phyloP scores from a whole-genome alignment of 306 rosid species.

The Vigna mungo region DNA sequence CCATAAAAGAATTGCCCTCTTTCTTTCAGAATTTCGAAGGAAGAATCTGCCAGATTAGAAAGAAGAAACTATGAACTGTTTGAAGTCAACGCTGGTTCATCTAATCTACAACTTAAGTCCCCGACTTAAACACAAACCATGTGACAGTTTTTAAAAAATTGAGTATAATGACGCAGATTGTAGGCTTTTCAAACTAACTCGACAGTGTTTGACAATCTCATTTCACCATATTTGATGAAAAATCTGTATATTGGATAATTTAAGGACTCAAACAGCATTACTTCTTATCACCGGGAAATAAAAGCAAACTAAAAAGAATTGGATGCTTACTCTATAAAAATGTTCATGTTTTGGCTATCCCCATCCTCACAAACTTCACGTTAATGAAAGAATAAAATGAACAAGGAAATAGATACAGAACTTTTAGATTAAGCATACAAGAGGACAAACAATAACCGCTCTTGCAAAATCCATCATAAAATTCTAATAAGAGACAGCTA shows the following conservation, averaged over 20 bases:
- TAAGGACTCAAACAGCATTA: not conserved
- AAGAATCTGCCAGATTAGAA: not conserved
- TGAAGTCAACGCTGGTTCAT: not conserved
- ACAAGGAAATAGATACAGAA: not conserved
- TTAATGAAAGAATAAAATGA: not conserved
- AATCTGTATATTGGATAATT: not conserved
- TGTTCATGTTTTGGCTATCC: not conserved
- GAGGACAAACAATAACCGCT: not conserved
- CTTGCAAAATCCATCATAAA: constrained; percentile 16
- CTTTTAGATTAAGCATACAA: constrained; percentile 3
- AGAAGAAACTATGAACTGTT: constrained; percentile 10
- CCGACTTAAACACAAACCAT: not conserved
- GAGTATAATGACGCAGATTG: not conserved
- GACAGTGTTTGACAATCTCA: not conserved
- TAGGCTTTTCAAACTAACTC: constrained; percentile 23
- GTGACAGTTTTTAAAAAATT: not conserved
- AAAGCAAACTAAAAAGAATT: not conserved
- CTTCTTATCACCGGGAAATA: not conserved
- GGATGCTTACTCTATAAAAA: not conserved
- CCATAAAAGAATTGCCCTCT: not conserved
- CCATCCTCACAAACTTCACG: constrained; percentile 1
- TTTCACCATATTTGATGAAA: not conserved
- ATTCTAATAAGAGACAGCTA: not conserved
- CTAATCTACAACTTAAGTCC: constrained; percentile 7
- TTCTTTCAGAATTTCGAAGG: not conserved